Percentiles rank a stretch among this genome's conserved stretches.
Evolutionary conservation across 306 rosid genomes (phyloP).

Genomic region (Fragaria vesca): DNA sequence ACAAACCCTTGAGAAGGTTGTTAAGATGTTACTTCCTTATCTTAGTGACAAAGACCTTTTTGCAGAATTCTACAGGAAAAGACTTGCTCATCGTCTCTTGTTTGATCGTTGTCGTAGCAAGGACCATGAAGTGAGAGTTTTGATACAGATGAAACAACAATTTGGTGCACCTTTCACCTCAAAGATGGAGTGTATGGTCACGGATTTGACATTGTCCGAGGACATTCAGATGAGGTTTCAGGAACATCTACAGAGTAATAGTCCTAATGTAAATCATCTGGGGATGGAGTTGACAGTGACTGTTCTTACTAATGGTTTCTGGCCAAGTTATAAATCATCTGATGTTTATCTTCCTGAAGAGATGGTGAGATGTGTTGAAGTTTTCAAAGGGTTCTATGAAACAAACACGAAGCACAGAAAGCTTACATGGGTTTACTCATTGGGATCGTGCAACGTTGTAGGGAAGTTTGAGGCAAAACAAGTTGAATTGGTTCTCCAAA

Average conservation of each 20-base stretch:
- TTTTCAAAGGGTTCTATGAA: slow-evolving; percentile 60
- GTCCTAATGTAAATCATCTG: slow-evolving; percentile 40
- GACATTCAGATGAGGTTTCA: slow-evolving; percentile 54
- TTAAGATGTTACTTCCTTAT: slow-evolving; percentile 45
- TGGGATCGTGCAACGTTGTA: slow-evolving; percentile 60
- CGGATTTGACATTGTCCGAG: slow-evolving; percentile 51
- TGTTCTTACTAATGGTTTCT: slow-evolving; percentile 62
- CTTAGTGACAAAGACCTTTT: slow-evolving; percentile 67
- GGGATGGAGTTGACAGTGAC: slow-evolving; percentile 60
- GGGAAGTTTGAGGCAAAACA: slow-evolving; percentile 62
- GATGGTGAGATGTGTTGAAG: slow-evolving; percentile 69
- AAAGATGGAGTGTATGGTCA: slow-evolving; percentile 80
- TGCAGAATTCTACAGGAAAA: slow-evolving; percentile 83
- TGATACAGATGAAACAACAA: slow-evolving; percentile 57
- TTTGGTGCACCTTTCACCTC: slow-evolving; percentile 67
- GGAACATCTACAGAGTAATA: slow-evolving; percentile 44
- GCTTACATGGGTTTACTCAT: slow-evolving; percentile 72
- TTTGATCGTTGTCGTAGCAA: slow-evolving; percentile 61
- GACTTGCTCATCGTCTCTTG: slow-evolving; percentile 69
- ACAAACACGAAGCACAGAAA: slow-evolving; percentile 56
- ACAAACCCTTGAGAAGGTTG: slow-evolving; percentile 61
- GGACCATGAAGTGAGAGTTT: slow-evolving; percentile 54
- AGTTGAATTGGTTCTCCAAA: slow-evolving; percentile 63
- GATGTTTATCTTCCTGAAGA: slow-evolving; percentile 59
- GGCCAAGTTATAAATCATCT: slow-evolving; percentile 69